Evolutionary conservation across 352 stramenopile species (phyloP), one percentile per base, ranked within the genome.

Genomic region (Globisporangium spiculum): DNA sequence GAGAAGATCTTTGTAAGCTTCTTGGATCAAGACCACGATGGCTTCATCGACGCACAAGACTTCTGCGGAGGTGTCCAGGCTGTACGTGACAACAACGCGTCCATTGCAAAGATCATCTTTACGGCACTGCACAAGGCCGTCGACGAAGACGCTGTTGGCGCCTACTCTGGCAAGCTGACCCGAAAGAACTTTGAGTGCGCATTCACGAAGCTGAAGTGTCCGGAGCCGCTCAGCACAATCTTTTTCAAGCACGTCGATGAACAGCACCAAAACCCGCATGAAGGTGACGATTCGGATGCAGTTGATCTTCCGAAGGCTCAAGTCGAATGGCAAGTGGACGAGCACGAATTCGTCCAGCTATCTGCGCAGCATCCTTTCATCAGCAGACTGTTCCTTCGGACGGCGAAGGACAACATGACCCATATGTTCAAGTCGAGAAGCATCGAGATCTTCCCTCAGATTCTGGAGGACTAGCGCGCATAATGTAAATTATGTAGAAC

Each of bases 1-100:
- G 79, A 84, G 52, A 76, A 88, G 32, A 63, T 57, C 1, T 92
- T 91, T 36, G 81, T 91, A 14, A 53, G 46, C 22, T 92, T 93
- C 63, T 44, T 93, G 32, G 86, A 93, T 57, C 77, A 77, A 24
- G 77, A 93, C 61, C 65, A 81, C 14, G 86, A 93, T 36, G 86
- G 84, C 26, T 93, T 89, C 67, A 91, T 93, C 69, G 75, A 87
- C 38, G 86, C 86, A 3, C 75, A 77, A 30, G 86, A 93, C 55
- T 92, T 92, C 41, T 92, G 84, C 41, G 73, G 78, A 1, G 75
- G 83, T 16, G 80, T 93, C 55, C 72, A 79, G 27, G 84, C 86
- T 5, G 77, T 93, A 50, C 80, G 78, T 10, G 75, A 81, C 20
- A 72, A 83, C 66, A 68, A 90, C 69, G 63, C 74, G 30, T 83